These are phyloP conservation scores for Baorangia bicolor DNA, from an alignment of 768 basidiomycete genomes.

Conservation along the genomic window DNA sequence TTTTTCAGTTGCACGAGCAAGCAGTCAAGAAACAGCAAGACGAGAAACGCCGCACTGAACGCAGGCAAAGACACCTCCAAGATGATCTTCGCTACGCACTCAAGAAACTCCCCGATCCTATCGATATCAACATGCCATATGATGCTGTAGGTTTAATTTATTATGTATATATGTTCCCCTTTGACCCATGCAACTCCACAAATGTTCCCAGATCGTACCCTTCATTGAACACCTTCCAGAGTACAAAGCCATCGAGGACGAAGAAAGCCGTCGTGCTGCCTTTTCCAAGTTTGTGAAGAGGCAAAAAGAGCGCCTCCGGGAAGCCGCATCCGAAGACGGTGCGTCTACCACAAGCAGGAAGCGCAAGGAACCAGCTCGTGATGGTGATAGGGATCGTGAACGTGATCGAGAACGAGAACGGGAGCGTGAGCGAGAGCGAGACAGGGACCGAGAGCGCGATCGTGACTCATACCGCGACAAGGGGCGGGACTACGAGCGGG, in stretches of 20 bases:
- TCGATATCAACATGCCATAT: conserved; percentile 73
- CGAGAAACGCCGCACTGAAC: conserved; percentile 83
- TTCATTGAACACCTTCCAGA: conserved; percentile 81
- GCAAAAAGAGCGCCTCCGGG: conserved; percentile 87
- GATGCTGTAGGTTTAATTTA: conserved; percentile 63
- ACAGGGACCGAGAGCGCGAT: conserved; percentile 26
- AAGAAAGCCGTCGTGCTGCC: conserved; percentile 77
- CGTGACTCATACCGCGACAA: conserved; percentile 31
- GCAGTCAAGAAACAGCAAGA: conserved; percentile 77
- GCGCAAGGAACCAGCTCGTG: conserved; percentile 67
- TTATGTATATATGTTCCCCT: not conserved
- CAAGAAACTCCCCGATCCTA: conserved; percentile 80
- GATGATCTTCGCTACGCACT: conserved; percentile 96
- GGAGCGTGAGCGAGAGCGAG: conserved; percentile 32
- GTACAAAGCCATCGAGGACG: conserved; percentile 84
- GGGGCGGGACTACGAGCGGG: conserved; percentile 39
- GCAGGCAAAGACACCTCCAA: conserved; percentile 81
- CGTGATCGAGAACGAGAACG: conserved; percentile 37
- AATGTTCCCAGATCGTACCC: conserved; percentile 55
- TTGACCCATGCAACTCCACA: not conserved
- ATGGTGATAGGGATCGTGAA: conserved; percentile 50
- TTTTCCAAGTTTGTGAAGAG: conserved; percentile 87
- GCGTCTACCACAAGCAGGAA: conserved; percentile 75
- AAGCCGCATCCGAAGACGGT: conserved; percentile 78
- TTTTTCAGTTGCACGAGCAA: conserved; percentile 62